Base-by-base conservation (phyloP, 768 basidiomycete species). In the Russula sp. region DNA sequence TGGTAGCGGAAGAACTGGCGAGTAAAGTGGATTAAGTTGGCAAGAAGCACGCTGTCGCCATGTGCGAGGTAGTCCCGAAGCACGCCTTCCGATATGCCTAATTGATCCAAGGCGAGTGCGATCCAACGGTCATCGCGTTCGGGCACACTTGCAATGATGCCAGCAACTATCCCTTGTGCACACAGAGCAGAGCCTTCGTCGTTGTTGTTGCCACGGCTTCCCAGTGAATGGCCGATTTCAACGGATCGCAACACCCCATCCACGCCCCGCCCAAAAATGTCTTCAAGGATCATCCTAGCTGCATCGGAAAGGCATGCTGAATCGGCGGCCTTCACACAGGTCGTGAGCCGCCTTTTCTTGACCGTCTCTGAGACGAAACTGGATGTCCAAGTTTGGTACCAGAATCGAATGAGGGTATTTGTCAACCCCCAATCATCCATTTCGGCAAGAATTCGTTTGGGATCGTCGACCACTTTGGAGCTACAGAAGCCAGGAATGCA, bases 271-370 rank as follows among this genome's bases (percentile, higher is more conserved):
- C 27, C 0, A 27, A 27, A 27, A 27, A 2, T 27, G 27, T 2
- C 2, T 27, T 3, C 2, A 27, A 27, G 27, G 27, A 27, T 27
- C 27, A 3, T 3, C 2, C 3, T 0, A 27, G 27, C 2, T 27
- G 27, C 27, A 27, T 3, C 27, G 27, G 27, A 47, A 64, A 64
- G 32, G 5, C 32, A 1, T 44, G 31, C 63, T 6, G 53, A 22
- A 7, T 44, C 13, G 2, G 60, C 11, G 13, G 18, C 58, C n/a
- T 55, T 60, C 7, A 40, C 44, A 10, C 63, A 64, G 49, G 59
- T 59, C 10, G 50, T 60, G 14, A 60, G 45, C 10, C 63, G 63
- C 5, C 48, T 48, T 39, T 42, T 39, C n/a, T 60, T 64, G n/a
- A 59, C 57, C 6, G 10, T 4, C 20, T 59, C 54, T 4, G 37